Evolutionary conservation across 1,284 basidiomycete genomes (phyloP), one percentile per base, ranked within the genome.

Genomic region (Coniophora puteana): DNA sequence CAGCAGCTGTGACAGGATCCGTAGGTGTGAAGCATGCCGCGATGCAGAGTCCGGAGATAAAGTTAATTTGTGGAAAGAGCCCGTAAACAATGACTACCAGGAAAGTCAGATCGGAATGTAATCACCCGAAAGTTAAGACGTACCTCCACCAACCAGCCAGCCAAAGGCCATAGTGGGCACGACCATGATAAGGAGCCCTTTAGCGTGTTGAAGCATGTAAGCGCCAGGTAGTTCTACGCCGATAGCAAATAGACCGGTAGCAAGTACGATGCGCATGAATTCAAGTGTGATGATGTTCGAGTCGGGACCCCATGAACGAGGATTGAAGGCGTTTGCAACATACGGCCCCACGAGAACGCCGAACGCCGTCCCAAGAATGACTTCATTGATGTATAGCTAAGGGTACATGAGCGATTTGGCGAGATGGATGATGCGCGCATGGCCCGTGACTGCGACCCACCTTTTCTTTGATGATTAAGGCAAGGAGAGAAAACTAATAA

Each of bases 21-120:
- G 93, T 97, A 0, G 94, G 94, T 0, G 93, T 96, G 20, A 96
- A 74, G 50, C 89, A 93, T 0, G 94, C 90, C 2, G 93, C 86
- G 40, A 97, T 82, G 29, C 83, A 87, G 10, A 96, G 74, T 14
- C 81, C 77, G 0, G 88, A 86, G 11, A 89, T 67, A 55, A 79
- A 86, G 41, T 71, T 70, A 35, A 93, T 66, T 0, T 63, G 62
- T 1, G 88, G 87, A 48, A 94, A 85, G 12, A 94, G 60, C 1
- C 58, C 73, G 52, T 72, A 76, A 34, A 93, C 73, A 36, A 90
- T 57, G 0, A 62, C 78, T 78, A 51, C 36, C 32, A 29, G 36
- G 25, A 33, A 23, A 21, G 23, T 22, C 33, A 31, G 6, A n/a
- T n/a, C n/a, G n/a, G n/a, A n/a, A n/a, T n/a, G n/a, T n/a, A n/a